These are phyloP conservation scores for Durusdinium trenchii DNA, from an alignment of 73 alveolate genomes.

Conservation along the genomic window DNA sequence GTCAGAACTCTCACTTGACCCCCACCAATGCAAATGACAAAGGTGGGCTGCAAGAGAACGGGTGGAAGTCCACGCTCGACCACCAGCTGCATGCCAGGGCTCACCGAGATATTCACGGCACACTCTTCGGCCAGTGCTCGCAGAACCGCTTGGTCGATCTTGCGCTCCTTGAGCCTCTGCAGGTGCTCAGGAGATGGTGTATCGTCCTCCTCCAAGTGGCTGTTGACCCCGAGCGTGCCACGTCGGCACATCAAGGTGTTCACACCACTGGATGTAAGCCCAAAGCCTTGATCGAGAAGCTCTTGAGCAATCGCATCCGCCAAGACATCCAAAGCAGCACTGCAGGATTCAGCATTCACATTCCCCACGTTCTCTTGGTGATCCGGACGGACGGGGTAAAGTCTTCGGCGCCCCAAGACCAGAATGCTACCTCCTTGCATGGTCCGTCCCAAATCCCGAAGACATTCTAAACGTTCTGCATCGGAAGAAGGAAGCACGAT, in stretches of 20 bases:
- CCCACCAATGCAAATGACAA: slow-evolving; percentile 45
- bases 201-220: slow-evolving; percentile 32
- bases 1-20: slow-evolving; percentile 85
- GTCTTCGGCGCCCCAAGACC: slow-evolving; percentile 57
- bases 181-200: slow-evolving; percentile 72
- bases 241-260: slow-evolving; percentile 20
- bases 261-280: background rate
- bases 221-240: slow-evolving; percentile 71
- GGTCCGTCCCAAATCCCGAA: slow-evolving; percentile 76
- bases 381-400: slow-evolving; percentile 62
- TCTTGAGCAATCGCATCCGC: slow-evolving; percentile 48
- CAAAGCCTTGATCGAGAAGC: slow-evolving; percentile 63
- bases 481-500: slow-evolving; percentile 32
- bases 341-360: slow-evolving; percentile 22
- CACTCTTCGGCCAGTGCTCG: slow-evolving; percentile 66
- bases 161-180: slow-evolving; percentile 53
- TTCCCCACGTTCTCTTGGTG: slow-evolving; percentile 12
- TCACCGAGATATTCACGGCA: slow-evolving; percentile 69
- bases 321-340: slow-evolving; percentile 68
- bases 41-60: background rate
- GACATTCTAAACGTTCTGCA: slow-evolving; percentile 59
- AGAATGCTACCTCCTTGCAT: slow-evolving; percentile 70
- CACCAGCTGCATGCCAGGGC: slow-evolving; percentile 91
- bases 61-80: slow-evolving; percentile 71
- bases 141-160: slow-evolving; percentile 20